phyloP scores from a whole-genome alignment of 2,329 filamentous ascomycete genomes.

The Dactylonectria estremocensis region DNA sequence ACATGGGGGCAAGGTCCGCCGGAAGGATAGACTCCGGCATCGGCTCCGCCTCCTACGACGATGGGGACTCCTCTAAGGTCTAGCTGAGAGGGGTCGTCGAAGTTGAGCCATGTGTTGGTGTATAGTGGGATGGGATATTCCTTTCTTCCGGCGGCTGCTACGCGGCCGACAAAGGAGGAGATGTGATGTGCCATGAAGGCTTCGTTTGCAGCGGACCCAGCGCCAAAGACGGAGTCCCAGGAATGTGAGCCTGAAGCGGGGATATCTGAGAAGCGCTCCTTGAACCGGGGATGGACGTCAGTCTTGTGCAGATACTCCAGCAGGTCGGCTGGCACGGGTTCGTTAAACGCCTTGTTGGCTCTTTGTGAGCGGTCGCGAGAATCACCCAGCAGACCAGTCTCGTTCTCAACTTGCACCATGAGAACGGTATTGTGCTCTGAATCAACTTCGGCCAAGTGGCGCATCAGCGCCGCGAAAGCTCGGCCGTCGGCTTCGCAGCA shows the following conservation, averaged over 20 bases:
- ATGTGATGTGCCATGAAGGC: slow-evolving; percentile 57
- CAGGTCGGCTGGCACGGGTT: slow-evolving; percentile 50
- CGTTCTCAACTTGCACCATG: slow-evolving; percentile 73
- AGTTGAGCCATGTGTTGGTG: slow-evolving; percentile 57
- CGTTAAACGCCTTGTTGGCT: slow-evolving; percentile 59
- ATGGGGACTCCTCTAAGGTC: slow-evolving; percentile 52
- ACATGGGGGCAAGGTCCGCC: slow-evolving; percentile 53
- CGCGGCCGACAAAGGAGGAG: slow-evolving; percentile 52
- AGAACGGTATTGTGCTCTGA: slow-evolving; percentile 63
- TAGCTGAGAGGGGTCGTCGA: slow-evolving; percentile 49
- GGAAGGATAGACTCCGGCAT: slow-evolving; percentile 56
- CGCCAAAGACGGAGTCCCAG: slow-evolving; percentile 54
- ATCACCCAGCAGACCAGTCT: slow-evolving; percentile 67
- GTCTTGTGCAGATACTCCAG: slow-evolving; percentile 44
- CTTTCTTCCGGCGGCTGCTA: slow-evolving; percentile 54
- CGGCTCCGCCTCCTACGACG: slow-evolving; percentile 54
- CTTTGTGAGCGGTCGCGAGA: slow-evolving; percentile 61
- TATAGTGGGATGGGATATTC: slow-evolving; percentile 53
- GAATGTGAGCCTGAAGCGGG: slow-evolving; percentile 46
- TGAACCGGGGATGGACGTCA: slow-evolving; percentile 50
- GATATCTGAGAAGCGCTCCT: slow-evolving; percentile 44
- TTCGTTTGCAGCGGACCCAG: slow-evolving; percentile 50
- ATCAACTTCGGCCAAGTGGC: slow-evolving; percentile 59
- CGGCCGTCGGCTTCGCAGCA: slow-evolving; percentile 50
- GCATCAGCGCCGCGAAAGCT: slow-evolving; percentile 53